Evolutionary conservation across 2,329 filamentous ascomycete species (phyloP), one percentile per base, ranked within the genome.

Genomic region (Talaromyces sp.): DNA sequence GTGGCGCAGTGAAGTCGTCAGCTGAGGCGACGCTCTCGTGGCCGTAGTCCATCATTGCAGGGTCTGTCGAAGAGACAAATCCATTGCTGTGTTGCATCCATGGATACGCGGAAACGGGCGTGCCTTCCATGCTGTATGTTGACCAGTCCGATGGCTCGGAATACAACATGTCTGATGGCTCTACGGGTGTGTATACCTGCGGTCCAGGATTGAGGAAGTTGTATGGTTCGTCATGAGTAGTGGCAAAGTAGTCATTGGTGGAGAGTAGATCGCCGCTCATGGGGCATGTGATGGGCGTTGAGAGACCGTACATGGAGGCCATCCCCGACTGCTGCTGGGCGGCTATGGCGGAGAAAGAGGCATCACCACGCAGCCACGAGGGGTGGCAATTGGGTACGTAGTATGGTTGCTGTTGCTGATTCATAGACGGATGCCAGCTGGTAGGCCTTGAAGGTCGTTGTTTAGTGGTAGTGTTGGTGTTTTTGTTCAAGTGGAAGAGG

Each of bases 401-500:
- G 59, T 62, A 66, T 25, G 59, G 25, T 33, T 43, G 50, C 64
- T 77, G 75, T 65, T 59, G 39, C 37, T 59, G 56, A 22, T 59
- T 82, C 10, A 88, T 85, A 25, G 85, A 85, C 2, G 90, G 89
- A 74, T 93, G 90, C 90, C 90, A 93, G 81, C 90, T 92, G 54
- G 91, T 81, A 6, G 90, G 90, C 49, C 90, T 85, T 61, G 78
- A 78, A 45, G 82, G 76, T 72, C 78, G 75, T 70, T 45, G 75
- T 70, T 45, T 76, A 47, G 37, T 31, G 15, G 56, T 8, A 33
- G 22, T 27, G 13, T 33, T 59, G 56, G 9, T 45, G 33, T 31
- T 33, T 22, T 50, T 50, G 11, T 50, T 50, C 47, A 50, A 27
- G 22, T 58, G 35, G 35, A 58, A 58, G 35, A 58, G 22, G 27